Conservation (phyloP, 2,329 filamentous ascomycete genomes). For the Capronia americana region DNA sequence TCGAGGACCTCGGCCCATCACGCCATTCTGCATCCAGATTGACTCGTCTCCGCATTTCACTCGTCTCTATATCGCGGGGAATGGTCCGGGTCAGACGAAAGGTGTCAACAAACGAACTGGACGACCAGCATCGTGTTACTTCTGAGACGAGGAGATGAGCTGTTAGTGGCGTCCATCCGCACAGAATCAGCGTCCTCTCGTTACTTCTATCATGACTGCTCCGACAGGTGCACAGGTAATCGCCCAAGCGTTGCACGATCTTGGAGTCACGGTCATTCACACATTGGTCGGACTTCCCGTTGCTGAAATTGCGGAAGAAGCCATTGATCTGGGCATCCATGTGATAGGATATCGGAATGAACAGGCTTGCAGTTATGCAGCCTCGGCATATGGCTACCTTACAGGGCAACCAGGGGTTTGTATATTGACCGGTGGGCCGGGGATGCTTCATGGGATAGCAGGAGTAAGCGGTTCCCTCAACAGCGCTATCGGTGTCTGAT, state of each 20-base stretch:
- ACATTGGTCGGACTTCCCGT: conserved; percentile 63
- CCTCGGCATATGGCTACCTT: conserved; percentile 64
- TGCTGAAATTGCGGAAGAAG: conserved; percentile 64
- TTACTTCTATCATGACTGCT: conserved; percentile 15
- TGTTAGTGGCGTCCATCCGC: not conserved
- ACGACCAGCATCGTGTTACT: not conserved
- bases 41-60: conserved; percentile 9
- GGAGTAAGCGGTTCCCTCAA: conserved; percentile 50
- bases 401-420: conserved; percentile 63
- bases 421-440: conserved; percentile 65
- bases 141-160: not conserved
- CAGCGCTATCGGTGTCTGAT: not conserved
- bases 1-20: conserved; percentile 19
- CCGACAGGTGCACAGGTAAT: conserved; percentile 55
- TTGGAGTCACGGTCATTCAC: conserved; percentile 60
- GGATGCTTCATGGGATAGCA: conserved; percentile 64
- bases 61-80: conserved; percentile 1
- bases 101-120: too few relatives aligned
- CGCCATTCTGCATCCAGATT: conserved; percentile 10
- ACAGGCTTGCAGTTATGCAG: conserved; percentile 64
- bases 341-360: conserved; percentile 67
- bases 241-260: conserved; percentile 55
- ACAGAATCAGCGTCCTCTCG: not conserved
- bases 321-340: conserved; percentile 62
- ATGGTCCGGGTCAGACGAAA: not conserved